These are phyloP conservation scores for Steccherinum ochraceum DNA, from an alignment of 768 basidiomycete genomes.

Conservation along the genomic window DNA sequence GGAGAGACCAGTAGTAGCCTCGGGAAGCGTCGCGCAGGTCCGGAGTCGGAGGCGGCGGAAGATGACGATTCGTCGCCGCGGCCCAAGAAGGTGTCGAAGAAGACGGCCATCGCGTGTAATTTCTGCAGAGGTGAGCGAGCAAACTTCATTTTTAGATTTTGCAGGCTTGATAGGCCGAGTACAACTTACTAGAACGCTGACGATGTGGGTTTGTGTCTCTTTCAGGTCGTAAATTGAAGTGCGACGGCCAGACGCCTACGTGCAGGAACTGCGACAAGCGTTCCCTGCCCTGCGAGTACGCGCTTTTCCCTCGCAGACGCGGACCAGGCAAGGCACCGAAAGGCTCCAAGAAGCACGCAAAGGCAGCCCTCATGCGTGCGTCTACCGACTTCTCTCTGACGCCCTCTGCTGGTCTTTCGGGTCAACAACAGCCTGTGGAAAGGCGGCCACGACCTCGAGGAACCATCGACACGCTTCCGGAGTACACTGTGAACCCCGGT, in stretches of 20 bases:
- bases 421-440: not conserved
- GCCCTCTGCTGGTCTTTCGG: not conserved
- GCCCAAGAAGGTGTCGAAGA: conserved; percentile 20
- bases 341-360: conserved; percentile 23
- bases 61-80: conserved; percentile 2
- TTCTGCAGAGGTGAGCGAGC: conserved; percentile 63
- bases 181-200: not conserved
- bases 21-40: conserved; percentile 4
- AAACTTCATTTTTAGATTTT: too few relatives aligned
- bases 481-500: not conserved
- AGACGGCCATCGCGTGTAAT: conserved; percentile 65
- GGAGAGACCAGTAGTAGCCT: not conserved
- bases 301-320: conserved; percentile 45
- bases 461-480: not conserved
- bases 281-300: conserved; percentile 47
- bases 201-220: not conserved
- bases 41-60: not conserved
- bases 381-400: not conserved
- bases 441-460: not conserved
- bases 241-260: conserved; percentile 58
- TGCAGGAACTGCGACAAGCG: conserved; percentile 61
- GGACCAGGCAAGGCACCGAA: conserved; percentile 74
- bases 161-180: too few relatives aligned
- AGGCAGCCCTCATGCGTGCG: not conserved
- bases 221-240: conserved; percentile 54